phyloP scores from a whole-genome alignment of 1,139 yeast genomes.

The Spencermartinsiella ligniputridi region DNA sequence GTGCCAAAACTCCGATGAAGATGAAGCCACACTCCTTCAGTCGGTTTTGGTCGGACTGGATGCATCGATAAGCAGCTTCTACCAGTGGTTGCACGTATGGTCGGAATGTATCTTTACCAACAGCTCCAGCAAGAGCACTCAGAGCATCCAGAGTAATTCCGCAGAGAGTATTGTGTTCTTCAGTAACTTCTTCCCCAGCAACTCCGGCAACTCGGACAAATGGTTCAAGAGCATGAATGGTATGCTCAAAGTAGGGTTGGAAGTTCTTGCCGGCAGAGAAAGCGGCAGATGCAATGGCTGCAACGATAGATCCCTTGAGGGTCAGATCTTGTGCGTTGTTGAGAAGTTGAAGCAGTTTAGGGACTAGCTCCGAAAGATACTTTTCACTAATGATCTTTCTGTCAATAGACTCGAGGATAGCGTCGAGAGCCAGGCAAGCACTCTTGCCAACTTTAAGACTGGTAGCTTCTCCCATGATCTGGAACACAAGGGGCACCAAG shows the following conservation, averaged over 20 bases:
- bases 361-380: slow-evolving; percentile 85
- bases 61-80: slow-evolving; percentile 78
- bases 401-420: slow-evolving; percentile 85
- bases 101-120: slow-evolving; percentile 83
- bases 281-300: slow-evolving; percentile 96
- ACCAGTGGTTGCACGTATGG: slow-evolving; percentile 85
- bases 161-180: slow-evolving; percentile 49
- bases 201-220: slow-evolving; percentile 52
- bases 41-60: slow-evolving; percentile 74
- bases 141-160: slow-evolving; percentile 91
- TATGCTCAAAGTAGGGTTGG: slow-evolving; percentile 76
- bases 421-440: slow-evolving; percentile 89
- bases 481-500: slow-evolving; percentile 80
- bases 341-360: slow-evolving; percentile 79
- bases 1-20: slow-evolving; percentile 92
- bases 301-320: slow-evolving; percentile 82
- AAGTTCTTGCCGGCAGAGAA: slow-evolving; percentile 89
- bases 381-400: slow-evolving; percentile 72
- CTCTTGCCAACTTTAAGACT: slow-evolving; percentile 82
- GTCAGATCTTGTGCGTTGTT: slow-evolving; percentile 57
- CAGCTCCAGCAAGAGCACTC: slow-evolving; percentile 95
- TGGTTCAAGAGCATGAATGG: slow-evolving; percentile 77
- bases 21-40: slow-evolving; percentile 93
- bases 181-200: slow-evolving; percentile 29
- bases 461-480: slow-evolving; percentile 80